These are phyloP conservation scores for Solanum stenotomum DNA, from an alignment of 257 asterid genomes.

Conservation along the genomic window DNA sequence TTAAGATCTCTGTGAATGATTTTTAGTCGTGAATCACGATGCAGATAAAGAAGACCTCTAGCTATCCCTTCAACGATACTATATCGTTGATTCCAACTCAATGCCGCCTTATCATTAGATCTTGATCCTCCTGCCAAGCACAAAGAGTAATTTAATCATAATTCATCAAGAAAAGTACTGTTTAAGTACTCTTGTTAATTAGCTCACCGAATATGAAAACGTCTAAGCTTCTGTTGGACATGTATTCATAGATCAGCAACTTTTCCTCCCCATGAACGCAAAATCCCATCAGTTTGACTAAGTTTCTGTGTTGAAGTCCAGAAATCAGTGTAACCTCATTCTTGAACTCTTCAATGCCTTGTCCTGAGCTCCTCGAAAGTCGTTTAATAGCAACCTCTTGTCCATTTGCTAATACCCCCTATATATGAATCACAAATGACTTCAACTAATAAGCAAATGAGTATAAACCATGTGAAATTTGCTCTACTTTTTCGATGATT, in stretches of 20 bases:
- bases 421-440: neutral
- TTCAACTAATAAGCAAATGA: neutral
- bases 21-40: conserved; percentile 4
- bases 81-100: neutral
- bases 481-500: too few relatives aligned
- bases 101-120: neutral
- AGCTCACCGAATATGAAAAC: neutral
- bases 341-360: neutral
- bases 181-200: neutral
- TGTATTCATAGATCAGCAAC: conserved; percentile 1
- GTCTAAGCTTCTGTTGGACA: conserved; percentile 6
- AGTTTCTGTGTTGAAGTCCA: conserved; percentile 6
- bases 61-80: conserved; percentile 7
- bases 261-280: neutral
- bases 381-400: conserved; percentile 4
- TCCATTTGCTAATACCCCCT: neutral
- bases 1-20: neutral
- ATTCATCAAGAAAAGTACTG: neutral
- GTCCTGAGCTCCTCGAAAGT: conserved; percentile 7
- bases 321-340: conserved; percentile 3
- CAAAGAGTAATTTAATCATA: neutral
- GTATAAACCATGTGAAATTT: neutral
- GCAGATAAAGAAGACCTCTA: conserved; percentile 11
- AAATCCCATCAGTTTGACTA: conserved; percentile 7
- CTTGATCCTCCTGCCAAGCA: neutral